Conservation (phyloP, 257 asterid genomes). For the Asclepias syriaca region DNA sequence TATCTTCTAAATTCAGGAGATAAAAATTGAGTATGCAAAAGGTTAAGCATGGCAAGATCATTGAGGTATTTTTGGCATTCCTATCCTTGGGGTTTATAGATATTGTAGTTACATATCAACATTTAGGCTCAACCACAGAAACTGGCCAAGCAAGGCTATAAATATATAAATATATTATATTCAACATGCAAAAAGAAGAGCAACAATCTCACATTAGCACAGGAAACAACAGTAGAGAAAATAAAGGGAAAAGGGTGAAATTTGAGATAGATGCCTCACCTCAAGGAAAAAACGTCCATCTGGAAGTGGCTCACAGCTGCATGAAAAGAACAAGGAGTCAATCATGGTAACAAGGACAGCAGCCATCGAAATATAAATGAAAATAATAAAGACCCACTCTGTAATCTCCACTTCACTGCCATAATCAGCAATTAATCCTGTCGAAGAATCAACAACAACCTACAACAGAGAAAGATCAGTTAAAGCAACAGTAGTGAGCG, state of each 20-base stretch:
- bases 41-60: neutral
- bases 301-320: conserved; percentile 98
- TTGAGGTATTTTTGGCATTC: neutral
- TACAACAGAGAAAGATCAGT: conserved; percentile 32
- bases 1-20: neutral
- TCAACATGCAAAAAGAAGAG: neutral
- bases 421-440: conserved; percentile 78
- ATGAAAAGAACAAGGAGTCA: conserved; percentile 25
- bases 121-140: neutral
- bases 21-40: neutral
- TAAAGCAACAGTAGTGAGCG: conserved; percentile 22
- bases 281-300: conserved; percentile 97
- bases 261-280: conserved; percentile 37
- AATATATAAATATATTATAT: neutral
- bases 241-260: conserved; percentile 8
- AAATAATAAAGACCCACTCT: conserved; percentile 46
- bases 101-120: neutral
- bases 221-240: conserved; percentile 1
- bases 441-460: conserved; percentile 63
- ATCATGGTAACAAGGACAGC: conserved; percentile 22
- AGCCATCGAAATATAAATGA: conserved; percentile 5
- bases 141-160: neutral
- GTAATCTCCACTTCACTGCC: conserved; percentile 98
- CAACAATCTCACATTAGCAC: neutral
- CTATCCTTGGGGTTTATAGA: neutral